Evolutionary conservation across 2,329 filamentous ascomycete genomes (phyloP).

Genomic region (Exutisphaerella laricina): DNA sequence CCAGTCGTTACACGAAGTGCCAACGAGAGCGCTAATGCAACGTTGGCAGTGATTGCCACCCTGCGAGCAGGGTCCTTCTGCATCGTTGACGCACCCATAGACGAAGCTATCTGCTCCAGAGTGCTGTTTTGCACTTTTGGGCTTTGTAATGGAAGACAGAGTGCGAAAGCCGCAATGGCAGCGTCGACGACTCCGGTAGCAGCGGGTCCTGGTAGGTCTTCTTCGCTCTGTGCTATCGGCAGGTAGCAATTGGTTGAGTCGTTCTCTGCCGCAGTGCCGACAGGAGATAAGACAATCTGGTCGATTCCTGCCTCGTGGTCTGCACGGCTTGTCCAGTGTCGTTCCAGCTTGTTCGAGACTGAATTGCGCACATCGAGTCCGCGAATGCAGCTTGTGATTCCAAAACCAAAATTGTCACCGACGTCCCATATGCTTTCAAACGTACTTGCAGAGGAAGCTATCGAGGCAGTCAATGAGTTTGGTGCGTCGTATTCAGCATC

Average conservation of each 20-base stretch:
- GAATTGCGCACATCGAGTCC: conserved; percentile 68
- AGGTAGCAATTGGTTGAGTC: conserved; percentile 79
- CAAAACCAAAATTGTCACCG: conserved; percentile 89
- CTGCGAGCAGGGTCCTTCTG: conserved; percentile 83
- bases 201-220: conserved; percentile 61
- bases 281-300: conserved; percentile 50
- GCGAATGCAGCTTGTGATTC: conserved; percentile 76
- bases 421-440: conserved; percentile 97
- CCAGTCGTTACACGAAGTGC: conserved; percentile 78
- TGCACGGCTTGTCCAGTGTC: conserved; percentile 38
- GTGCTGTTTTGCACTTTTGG: conserved; percentile 94
- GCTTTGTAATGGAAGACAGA: conserved; percentile 81
- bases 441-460: conserved; percentile 79
- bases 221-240: conserved; percentile 23
- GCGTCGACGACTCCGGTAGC: conserved; percentile 92
- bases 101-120: conserved; percentile 87
- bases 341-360: conserved; percentile 58
- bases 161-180: conserved; percentile 87
- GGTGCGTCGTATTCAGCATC: conserved; percentile 85
- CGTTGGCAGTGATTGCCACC: conserved; percentile 85
- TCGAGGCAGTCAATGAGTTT: conserved; percentile 80
- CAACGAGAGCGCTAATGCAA: conserved; percentile 73
- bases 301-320: conserved; percentile 63
- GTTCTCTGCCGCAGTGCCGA: conserved; percentile 80
- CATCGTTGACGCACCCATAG: conserved; percentile 69